Evolutionary conservation across 208 protist species (phyloP), one percentile per base, ranked within the genome.

Genomic region (Endotrypanum monterogeii): DNA sequence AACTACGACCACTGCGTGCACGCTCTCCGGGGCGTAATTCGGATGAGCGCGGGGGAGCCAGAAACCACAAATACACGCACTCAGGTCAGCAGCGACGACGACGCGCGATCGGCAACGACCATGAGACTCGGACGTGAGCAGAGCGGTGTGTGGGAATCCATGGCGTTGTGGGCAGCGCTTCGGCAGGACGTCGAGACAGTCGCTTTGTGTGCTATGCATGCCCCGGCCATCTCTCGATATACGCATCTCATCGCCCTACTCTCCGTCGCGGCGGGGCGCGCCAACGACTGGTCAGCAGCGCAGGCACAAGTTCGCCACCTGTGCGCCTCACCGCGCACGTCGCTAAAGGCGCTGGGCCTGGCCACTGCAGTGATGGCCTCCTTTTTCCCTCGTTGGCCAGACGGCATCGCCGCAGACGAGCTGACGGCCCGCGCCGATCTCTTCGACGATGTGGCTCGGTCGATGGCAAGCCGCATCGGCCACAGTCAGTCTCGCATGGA

Each of bases 331-430:
- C 74, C 71, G 5, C 71, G 68, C n/a, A 58, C 67, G 25, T 75
- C 83, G 54, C 58, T 44, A 18, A 82, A 83, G 74, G 80, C 85
- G 63, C 73, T 88, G 63, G 79, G 77, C 52, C 71, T 88, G 37
- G 73, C 73, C 9, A 63, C 73, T 1, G 77, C 83, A 14, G 56
- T 67, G 7, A 44, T 83, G 41, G 77, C 71, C 9, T 68, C 60
- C 6, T 73, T 69, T 51, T 73, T 48, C 35, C 52, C 62, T 18
- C 7, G 50, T 0, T n/a, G 61, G 66, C 41, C 41, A 11, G 25
- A 35, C 18, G 44, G 30, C 8, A 50, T 39, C 3, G 30, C 35
- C 46, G 51, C 46, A 25, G 51, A 46, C 23, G 46, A 35, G 14
- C 48, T 41, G 61, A 23, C 41, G 35, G 60, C 67, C 76, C 71